A percentile compares a stretch with the other conserved stretches of the same genome.
phyloP scores from a whole-genome alignment of 108 stramenopile species.

The Poteriospumella lacustris region DNA sequence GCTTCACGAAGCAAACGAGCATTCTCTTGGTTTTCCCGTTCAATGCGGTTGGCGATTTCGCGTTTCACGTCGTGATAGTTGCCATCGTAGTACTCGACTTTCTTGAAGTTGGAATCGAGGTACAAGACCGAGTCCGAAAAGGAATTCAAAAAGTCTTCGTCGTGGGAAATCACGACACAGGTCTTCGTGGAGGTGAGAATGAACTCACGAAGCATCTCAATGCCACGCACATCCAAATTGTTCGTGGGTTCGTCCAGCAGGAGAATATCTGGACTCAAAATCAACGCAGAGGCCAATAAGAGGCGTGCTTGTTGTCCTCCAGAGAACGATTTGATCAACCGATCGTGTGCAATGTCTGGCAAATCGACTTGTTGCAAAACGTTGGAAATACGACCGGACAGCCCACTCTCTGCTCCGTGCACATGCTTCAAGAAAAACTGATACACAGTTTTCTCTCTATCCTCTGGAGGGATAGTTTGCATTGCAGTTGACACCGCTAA shows the following conservation, averaged over 20 bases:
- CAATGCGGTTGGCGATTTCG: conserved; percentile 13
- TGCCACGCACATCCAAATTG: conserved; percentile 18
- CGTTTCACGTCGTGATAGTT: conserved; percentile 16
- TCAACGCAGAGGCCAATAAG: conserved; percentile 8
- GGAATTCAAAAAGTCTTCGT: conserved; percentile 28
- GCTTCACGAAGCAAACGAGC: not conserved
- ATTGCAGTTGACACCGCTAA: conserved; percentile 10
- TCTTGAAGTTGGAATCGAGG: not conserved
- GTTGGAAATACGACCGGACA: not conserved
- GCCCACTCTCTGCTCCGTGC: not conserved
- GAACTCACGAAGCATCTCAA: not conserved
- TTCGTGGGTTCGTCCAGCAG: conserved; percentile 25
- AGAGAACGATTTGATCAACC: not conserved
- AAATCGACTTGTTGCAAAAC: not conserved
- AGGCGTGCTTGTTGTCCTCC: conserved; percentile 28
- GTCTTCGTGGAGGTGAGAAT: not conserved
- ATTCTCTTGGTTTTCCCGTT: conserved; percentile 13
- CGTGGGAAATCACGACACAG: conserved; percentile 24
- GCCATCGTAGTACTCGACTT: conserved; percentile 16
- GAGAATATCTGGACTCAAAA: conserved; percentile 4
- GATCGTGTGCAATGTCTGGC: conserved; percentile 1
- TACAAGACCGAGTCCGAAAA: conserved; percentile 18
- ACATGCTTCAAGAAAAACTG: not conserved
- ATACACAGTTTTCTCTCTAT: not conserved
- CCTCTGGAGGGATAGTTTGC: conserved; percentile 16